Evolutionary conservation across 306 rosid genomes (phyloP), one percentile per base, ranked within the genome.

Genomic region (Pyrus pyrifolia): DNA sequence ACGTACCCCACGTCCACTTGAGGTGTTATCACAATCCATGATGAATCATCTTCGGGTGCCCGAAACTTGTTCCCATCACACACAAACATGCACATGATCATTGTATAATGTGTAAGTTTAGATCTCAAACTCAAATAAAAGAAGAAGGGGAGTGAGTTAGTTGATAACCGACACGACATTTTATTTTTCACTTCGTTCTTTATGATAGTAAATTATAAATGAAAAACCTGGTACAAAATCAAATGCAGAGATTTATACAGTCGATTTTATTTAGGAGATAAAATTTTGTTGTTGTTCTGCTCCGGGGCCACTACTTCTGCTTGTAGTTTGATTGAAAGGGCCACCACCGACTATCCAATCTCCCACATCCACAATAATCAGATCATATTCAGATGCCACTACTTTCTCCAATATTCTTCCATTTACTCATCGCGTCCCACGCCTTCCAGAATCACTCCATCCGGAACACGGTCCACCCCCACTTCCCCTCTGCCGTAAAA

Each of bases 171-270:
- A 38, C 0, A 38, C 8, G 9, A 38, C 0, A 38, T 0, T 33
- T 33, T 6, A 33, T 33, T 33, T 5, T 33, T 33, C 5, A 31
- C 5, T 4, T 30, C 1, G 33, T 30, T 30, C 33, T 0, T 4
- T 30, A 4, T 30, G 4, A 5, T 33, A 1, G 5, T 33, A 33
- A 33, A 33, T 33, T 1, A 33, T 33, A 5, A 33, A 33, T 7
- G 1, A 0, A 33, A 33, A 0, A 33, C 0, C 1, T 33, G 8
- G 0, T 33, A 33, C 2, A 33, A 33, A 33, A 1, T 0, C 1
- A 33, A 33, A 33, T 8, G 6, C 0, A 33, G 0, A 33, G 0
- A 35, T 38, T 38, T 38, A 38, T 35, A 35, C 2, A 0, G 2
- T 0, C 10, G 2, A 35, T 6, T 35, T 2, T 0, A 35, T 2